Conservation (phyloP, 139 green algal species). For the Yamagishiella unicocca region DNA sequence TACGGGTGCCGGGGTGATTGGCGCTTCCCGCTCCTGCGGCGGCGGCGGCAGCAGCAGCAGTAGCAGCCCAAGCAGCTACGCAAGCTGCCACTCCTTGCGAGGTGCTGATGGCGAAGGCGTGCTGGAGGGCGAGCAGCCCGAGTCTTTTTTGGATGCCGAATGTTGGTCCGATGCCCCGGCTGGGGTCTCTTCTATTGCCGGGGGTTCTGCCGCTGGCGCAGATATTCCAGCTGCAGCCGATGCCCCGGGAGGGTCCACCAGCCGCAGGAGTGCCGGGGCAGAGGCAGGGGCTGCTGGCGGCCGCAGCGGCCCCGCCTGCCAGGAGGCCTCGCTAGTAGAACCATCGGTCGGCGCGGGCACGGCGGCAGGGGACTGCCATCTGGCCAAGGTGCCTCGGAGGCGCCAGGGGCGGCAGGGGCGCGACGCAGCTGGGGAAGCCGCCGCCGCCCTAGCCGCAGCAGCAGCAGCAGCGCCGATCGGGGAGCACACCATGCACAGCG, state of each 20-base stretch:
- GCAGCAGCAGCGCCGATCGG: neutral
- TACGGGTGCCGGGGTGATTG: too few species aligned
- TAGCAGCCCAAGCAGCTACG: too few species aligned
- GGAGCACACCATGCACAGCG: neutral
- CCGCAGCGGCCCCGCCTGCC: neutral
- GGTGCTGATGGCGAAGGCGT: too few species aligned
- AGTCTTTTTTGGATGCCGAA: too few species aligned
- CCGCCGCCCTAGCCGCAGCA: neutral
- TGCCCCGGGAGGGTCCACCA: neutral
- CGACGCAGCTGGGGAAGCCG: neutral
- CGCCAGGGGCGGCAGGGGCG: neutral
- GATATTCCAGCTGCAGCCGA: neutral
- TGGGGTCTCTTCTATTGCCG: neutral
- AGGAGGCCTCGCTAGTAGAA: neutral
- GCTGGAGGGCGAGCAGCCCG: too few species aligned
- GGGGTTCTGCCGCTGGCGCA: neutral
- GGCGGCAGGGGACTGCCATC: neutral
- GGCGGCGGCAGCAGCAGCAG: too few species aligned
- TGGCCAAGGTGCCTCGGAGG: conserved; percentile 3
- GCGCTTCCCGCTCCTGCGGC: too few species aligned
- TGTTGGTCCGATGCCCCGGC: too few species aligned
- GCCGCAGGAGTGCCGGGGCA: neutral
- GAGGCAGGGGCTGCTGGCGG: neutral
- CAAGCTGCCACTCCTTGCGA: too few species aligned
- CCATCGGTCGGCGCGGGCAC: too few species aligned